These are phyloP conservation scores for Lactarius indigo DNA, from an alignment of 768 basidiomycete species.

Conservation along the genomic window DNA sequence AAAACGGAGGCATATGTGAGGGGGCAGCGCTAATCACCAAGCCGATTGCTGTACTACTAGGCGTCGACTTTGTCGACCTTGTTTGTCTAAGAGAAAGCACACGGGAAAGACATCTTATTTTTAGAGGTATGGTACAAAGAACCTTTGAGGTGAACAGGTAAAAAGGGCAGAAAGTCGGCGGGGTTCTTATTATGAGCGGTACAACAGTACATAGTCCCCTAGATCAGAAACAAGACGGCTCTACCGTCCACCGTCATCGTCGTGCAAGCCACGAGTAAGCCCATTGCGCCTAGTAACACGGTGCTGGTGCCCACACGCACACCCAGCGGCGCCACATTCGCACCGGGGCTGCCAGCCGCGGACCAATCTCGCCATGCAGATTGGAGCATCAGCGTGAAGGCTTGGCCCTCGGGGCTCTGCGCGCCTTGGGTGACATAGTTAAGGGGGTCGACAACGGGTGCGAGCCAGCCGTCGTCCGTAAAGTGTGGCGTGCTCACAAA, in stretches of 20 bases:
- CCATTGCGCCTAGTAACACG: background rate
- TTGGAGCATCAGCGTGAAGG: slow-evolving; percentile 73
- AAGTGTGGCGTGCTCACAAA: slow-evolving; percentile 38
- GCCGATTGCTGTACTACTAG: too few relatives aligned
- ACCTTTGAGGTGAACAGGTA: too few relatives aligned
- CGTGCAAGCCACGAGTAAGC: slow-evolving; percentile 5
- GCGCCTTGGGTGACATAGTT: slow-evolving; percentile 44
- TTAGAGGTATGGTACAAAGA: too few relatives aligned
- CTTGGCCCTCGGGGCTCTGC: slow-evolving; percentile 71
- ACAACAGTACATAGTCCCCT: background rate
- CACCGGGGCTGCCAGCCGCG: slow-evolving; percentile 48
- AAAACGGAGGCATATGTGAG: too few relatives aligned
- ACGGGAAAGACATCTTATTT: too few relatives aligned
- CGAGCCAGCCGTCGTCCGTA: slow-evolving; percentile 57
- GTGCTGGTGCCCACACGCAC: background rate
- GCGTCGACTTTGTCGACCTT: too few relatives aligned
- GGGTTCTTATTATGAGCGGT: background rate
- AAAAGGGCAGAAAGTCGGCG: too few relatives aligned
- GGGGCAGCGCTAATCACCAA: too few relatives aligned
- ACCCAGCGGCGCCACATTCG: slow-evolving; percentile 35
- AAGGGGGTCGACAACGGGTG: slow-evolving; percentile 73
- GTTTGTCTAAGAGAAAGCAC: too few relatives aligned
- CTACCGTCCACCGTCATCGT: background rate
- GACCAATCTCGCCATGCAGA: slow-evolving; percentile 78
- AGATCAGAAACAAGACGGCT: background rate